Evolutionary conservation across 75 land plant genomes (phyloP), one percentile per base, ranked within the genome.

Genomic region (Cupressus sempervirens): DNA sequence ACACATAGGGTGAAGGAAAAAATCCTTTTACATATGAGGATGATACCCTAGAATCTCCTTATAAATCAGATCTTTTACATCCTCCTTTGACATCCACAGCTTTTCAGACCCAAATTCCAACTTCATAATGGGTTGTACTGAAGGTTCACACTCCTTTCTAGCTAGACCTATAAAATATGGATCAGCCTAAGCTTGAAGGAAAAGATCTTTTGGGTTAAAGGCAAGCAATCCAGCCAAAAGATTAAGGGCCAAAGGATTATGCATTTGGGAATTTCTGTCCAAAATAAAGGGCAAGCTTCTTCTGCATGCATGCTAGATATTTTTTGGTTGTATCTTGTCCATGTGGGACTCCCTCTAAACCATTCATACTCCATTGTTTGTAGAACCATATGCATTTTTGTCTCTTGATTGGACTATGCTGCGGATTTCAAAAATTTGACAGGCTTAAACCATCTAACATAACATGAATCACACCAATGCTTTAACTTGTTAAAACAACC

Each of bases 261-360:
- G 68, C 91, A 87, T 89, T 84, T 53, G 95, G 93, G 58, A 94
- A 94, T 46, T 92, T 93, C 52, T 92, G 93, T 40, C 87, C 35
- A 58, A 92, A 92, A 1, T 87, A 91, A 50, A 94, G 82, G 32
- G 88, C 82, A 26, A 68, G 35, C 74, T 93, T 91, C 85, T 86
- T 91, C 43, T 88, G 82, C 91, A 93, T 88, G 82, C 85, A 83
- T 83, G 53, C 86, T 62, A 93, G 85, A 87, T 91, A 93, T 79
- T 90, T 91, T 85, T 83, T 91, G 38, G 94, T 93, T 86, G 91
- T 93, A 65, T 91, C 94, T n/a, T n/a, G n/a, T n/a, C n/a, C n/a
- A n/a, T n/a, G n/a, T n/a, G n/a, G n/a, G n/a, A n/a, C n/a, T n/a
- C n/a, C n/a, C n/a, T n/a, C n/a, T n/a, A n/a, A n/a, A n/a, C n/a